Evolutionary conservation across 2,329 filamentous ascomycete species (phyloP), one percentile per base, ranked within the genome.

Genomic region (Phoma sp.): DNA sequence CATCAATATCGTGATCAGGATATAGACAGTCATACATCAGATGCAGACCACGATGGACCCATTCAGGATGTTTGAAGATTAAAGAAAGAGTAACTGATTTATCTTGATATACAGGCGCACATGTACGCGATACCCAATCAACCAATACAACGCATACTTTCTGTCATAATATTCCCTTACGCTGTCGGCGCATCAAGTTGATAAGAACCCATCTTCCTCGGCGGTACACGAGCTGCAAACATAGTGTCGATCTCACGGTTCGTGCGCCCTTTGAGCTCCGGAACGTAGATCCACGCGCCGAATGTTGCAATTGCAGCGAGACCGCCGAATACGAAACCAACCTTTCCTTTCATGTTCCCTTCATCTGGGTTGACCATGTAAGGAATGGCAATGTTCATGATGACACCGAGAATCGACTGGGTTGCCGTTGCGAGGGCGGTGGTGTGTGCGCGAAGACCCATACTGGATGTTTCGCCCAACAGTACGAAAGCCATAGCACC

Each of bases 401-500:
- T 64, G 15, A 76, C 71, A 6, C 67, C 71, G 7, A 74, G 53
- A 7, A 73, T 50, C 15, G 75, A 72, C 43, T 78, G 76, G 1
- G 67, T 67, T 17, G 72, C 75, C 1, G 76, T 76, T 2, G 89
- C 91, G 5, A 96, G 83, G 1, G 93, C 91, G 30, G 95, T 88
- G 0, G 92, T 95, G 80, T 96, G 96, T 77, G 92, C 91, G 69
- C 92, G 89, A 26, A 96, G 81, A 4, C 91, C 83, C 12, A 89
- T 84, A 1, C 90, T 91, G 0, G 90, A 91, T 25, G 95, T 75
- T 73, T 96, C 91, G 1, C 89, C 84, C 3, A 96, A 90, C 6
- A 96, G 83, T 0, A 90, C 93, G 77, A 93, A 96, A 73, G 88
- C 91, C 9, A 96, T 90, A 0, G 91, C 93, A 20, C 92, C 92